Conservation (phyloP, 768 basidiomycete species). For the Tylopilus cervinicoccineus region DNA sequence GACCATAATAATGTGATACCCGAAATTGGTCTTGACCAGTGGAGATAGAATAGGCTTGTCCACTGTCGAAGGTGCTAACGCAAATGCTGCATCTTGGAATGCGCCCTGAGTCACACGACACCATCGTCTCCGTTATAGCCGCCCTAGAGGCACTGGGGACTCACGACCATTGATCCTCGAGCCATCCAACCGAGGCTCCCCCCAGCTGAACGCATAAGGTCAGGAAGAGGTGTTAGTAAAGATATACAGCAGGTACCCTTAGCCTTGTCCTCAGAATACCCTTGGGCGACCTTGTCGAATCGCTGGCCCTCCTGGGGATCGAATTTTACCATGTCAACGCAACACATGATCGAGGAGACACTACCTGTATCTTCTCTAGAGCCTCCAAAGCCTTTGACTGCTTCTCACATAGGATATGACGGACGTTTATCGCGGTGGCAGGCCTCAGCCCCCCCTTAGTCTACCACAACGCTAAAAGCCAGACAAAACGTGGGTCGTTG, state of each 20-base stretch:
- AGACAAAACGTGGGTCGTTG: neutral
- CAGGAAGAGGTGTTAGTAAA: neutral
- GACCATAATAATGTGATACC: slow-evolving; percentile 91
- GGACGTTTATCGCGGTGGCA: slow-evolving; percentile 79
- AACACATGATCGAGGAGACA: neutral
- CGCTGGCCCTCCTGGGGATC: slow-evolving; percentile 61
- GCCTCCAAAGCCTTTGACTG: slow-evolving; percentile 78
- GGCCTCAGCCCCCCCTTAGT: slow-evolving; percentile 64
- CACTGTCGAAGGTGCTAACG: slow-evolving; percentile 70
- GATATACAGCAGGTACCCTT: slow-evolving; percentile 48
- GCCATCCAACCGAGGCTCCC: slow-evolving; percentile 87
- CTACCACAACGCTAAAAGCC: slow-evolving; percentile 23
- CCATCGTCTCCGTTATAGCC: slow-evolving; percentile 2
- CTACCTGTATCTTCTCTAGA: slow-evolving; percentile 72
- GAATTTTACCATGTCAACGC: neutral
- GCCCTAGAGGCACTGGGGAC: slow-evolving; percentile 16
- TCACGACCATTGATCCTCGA: slow-evolving; percentile 79
- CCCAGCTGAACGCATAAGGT: slow-evolving; percentile 48
- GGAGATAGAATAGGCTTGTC: slow-evolving; percentile 72
- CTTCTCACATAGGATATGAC: slow-evolving; percentile 87
- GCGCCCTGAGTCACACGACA: slow-evolving; percentile 39
- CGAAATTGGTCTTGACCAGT: slow-evolving; percentile 78
- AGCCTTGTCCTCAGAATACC: slow-evolving; percentile 89
- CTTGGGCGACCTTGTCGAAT: slow-evolving; percentile 87
- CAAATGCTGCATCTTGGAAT: slow-evolving; percentile 89